Evolutionary conservation across 352 stramenopile genomes (phyloP).

Genomic region (Phytophthora agathidicida): DNA sequence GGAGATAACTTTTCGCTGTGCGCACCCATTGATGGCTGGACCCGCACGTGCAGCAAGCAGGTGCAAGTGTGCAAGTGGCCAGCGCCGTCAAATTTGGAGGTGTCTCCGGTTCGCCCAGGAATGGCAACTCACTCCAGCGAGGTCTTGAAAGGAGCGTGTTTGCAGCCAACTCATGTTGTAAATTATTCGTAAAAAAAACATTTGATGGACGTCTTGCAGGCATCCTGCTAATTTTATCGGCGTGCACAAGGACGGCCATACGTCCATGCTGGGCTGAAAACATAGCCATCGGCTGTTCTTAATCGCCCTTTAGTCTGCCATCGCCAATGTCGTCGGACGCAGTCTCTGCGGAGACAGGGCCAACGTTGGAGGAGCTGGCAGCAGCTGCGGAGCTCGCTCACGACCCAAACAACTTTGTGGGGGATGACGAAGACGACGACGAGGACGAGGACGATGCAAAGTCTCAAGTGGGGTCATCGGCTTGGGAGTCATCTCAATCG

Average conservation of each 20-base stretch:
- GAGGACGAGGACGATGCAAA: slow-evolving; percentile 6
- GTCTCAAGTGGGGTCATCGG: slow-evolving; percentile 2
- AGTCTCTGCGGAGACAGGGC: background rate
- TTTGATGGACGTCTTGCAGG: too few relatives aligned
- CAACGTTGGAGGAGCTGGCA: slow-evolving; percentile 14
- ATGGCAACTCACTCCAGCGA: too few relatives aligned
- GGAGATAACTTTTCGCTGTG: slow-evolving; percentile 3
- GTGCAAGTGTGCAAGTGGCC: too few relatives aligned
- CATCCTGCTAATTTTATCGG: too few relatives aligned
- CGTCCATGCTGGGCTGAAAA: too few relatives aligned
- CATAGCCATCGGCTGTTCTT: background rate
- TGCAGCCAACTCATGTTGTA: too few relatives aligned
- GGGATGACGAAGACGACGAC: slow-evolving; percentile 9
- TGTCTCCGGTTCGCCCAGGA: background rate
- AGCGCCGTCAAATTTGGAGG: slow-evolving; percentile 6
- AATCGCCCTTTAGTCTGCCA: background rate
- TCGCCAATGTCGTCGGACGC: slow-evolving; percentile 7
- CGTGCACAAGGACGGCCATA: too few relatives aligned
- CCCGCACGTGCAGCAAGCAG: too few relatives aligned
- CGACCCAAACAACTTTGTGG: slow-evolving; percentile 14
- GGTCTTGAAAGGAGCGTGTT: slow-evolving; percentile 1
- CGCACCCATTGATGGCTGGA: too few relatives aligned
- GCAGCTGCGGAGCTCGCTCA: slow-evolving; percentile 4
- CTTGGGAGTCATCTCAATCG: slow-evolving; percentile 16
- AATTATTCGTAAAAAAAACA: too few relatives aligned